Percentiles rank a stretch among this genome's conserved stretches.
Evolutionary conservation across 2,329 filamentous ascomycete genomes (phyloP).

Genomic region (Talaromyces sp.): DNA sequence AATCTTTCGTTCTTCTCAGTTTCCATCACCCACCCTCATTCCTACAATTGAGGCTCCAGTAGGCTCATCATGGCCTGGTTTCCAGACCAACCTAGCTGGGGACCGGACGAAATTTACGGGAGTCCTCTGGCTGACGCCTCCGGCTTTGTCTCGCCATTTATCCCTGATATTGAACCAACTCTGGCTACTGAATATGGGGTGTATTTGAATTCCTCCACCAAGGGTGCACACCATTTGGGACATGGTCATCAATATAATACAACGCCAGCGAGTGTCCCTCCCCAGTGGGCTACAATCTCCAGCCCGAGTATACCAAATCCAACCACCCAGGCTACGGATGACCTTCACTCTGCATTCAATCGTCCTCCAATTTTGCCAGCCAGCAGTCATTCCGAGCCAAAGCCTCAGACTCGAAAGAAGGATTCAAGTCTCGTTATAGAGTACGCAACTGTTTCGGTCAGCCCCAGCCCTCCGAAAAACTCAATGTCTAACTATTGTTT

Average conservation of each 20-base stretch:
- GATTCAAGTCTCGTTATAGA: not conserved
- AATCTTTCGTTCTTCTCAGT: not conserved
- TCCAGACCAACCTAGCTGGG: not conserved
- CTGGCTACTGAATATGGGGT: not conserved
- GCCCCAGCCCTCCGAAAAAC: not conserved
- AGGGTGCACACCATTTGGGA: not conserved
- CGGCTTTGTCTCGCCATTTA: not conserved
- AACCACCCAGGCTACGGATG: not conserved
- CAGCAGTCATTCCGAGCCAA: not conserved
- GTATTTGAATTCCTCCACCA: not conserved
- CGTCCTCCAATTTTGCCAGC: not conserved
- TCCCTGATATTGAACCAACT: not conserved
- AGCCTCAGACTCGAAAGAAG: not conserved
- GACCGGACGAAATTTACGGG: not conserved
- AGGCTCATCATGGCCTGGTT: not conserved
- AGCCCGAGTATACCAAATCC: not conserved
- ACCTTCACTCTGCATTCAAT: not conserved
- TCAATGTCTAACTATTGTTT: not conserved
- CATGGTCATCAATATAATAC: not conserved
- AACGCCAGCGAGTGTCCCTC: not conserved
- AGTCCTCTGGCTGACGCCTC: not conserved
- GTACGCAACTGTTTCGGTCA: not conserved
- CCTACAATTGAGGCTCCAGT: not conserved
- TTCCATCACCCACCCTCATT: not conserved
- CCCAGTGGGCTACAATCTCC: not conserved